Conservation (phyloP, 805 yeast genomes). For the Starmerella sp. region DNA sequence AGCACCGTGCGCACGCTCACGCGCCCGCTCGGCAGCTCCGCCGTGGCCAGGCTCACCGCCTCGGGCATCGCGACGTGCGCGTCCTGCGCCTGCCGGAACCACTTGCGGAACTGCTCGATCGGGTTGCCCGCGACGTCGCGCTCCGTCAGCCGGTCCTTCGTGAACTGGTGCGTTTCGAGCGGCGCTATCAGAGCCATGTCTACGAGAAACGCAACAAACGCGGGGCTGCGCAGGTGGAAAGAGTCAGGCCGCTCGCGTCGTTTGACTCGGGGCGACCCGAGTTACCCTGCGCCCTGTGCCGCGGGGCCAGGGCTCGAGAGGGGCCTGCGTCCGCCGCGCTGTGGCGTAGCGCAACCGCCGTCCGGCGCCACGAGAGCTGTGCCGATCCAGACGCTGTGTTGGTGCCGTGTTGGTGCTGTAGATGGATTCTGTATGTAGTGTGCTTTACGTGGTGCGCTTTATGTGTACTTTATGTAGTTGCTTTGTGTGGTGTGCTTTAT, state of each 20-base stretch:
- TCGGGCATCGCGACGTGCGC: conserved; percentile 61
- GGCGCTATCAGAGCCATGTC: conserved; percentile 18
- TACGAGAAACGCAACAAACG: neutral
- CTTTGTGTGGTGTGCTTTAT: too few species aligned
- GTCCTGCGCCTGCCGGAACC: conserved; percentile 71
- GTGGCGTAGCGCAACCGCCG: too few species aligned
- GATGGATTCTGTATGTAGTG: too few species aligned
- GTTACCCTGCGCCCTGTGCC: neutral
- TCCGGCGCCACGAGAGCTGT: too few species aligned
- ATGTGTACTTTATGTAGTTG: too few species aligned
- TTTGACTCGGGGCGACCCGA: neutral
- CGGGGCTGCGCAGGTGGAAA: neutral
- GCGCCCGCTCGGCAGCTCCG: conserved; percentile 78
- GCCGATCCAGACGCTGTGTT: too few species aligned
- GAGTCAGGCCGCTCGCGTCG: neutral
- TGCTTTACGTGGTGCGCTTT: too few species aligned
- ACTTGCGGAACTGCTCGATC: conserved; percentile 53
- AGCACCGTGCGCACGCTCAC: conserved; percentile 76
- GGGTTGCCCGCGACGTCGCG: conserved; percentile 50
- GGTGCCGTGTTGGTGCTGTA: too few species aligned
- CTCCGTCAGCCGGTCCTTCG: conserved; percentile 43
- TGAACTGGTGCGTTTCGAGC: conserved; percentile 21
- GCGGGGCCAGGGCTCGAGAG: neutral
- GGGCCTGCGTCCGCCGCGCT: neutral
- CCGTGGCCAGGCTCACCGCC: conserved; percentile 77